Percentiles rank a stretch among this genome's conserved stretches.
phyloP scores from a whole-genome alignment of 2,329 filamentous ascomycete species.

The Aaosphaeria pasadenensis region DNA sequence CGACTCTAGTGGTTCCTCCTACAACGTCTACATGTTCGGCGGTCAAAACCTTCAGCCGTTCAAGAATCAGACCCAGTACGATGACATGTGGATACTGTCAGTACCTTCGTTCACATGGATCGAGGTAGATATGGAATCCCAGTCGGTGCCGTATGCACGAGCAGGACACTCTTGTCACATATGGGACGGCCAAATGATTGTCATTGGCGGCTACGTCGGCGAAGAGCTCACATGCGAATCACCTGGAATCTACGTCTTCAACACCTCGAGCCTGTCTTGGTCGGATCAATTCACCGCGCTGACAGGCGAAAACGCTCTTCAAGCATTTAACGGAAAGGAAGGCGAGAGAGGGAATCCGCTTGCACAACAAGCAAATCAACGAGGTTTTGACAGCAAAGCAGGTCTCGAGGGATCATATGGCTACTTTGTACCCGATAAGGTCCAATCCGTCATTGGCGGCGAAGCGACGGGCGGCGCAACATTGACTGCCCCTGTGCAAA shows the following conservation, averaged over 20 bases:
- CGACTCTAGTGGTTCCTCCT: conserved; percentile 59
- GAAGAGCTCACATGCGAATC: conserved; percentile 61
- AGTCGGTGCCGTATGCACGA: conserved; percentile 55
- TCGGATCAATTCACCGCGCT: conserved; percentile 66
- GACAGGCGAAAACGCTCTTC: conserved; percentile 51
- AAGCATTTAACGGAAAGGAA: conserved; percentile 26
- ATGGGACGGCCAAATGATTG: conserved; percentile 78
- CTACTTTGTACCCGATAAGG: conserved; percentile 66
- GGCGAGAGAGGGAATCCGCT: conserved; percentile 41
- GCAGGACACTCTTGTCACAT: conserved; percentile 74
- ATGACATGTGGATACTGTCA: conserved; percentile 76
- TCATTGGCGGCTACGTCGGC: conserved; percentile 69
- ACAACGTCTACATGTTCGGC: conserved; percentile 76
- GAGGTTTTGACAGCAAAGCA: conserved; percentile 49
- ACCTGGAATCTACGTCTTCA: conserved; percentile 73
- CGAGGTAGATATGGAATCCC: conserved; percentile 53
- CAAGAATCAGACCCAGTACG: conserved; percentile 58
- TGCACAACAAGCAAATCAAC: conserved; percentile 53
- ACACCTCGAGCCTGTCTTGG: conserved; percentile 69
- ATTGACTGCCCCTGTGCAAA: conserved; percentile 59
- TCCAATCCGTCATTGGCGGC: conserved; percentile 68
- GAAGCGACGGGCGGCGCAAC: conserved; percentile 66
- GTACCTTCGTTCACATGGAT: conserved; percentile 81
- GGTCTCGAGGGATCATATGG: conserved; percentile 60
- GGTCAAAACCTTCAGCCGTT: conserved; percentile 70